Conservation (phyloP, 805 yeast genomes). For the Candida montana region DNA sequence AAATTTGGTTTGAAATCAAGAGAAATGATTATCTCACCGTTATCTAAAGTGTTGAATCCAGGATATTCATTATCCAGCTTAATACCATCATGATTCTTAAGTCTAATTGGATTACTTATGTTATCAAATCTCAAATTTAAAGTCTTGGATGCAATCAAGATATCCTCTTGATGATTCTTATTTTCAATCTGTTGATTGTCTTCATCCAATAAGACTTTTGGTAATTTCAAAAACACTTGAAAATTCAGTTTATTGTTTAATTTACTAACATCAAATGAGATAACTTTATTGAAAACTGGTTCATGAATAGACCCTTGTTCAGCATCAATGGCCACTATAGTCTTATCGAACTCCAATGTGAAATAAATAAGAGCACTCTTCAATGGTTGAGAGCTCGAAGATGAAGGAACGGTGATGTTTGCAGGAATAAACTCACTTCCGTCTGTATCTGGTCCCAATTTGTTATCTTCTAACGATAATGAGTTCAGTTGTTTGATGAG, state of each 20-base stretch:
- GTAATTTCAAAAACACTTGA: constrained; percentile 76
- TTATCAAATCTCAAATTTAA: constrained; percentile 52
- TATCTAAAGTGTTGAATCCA: constrained; percentile 7
- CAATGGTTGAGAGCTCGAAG: constrained; percentile 30
- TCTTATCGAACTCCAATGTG: constrained; percentile 92
- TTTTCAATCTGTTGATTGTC: not conserved
- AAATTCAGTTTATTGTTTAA: constrained; percentile 57
- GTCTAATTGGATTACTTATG: constrained; percentile 45
- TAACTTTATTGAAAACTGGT: constrained; percentile 84
- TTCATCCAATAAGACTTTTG: constrained; percentile 42
- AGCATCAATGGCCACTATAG: constrained; percentile 84
- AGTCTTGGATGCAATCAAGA: constrained; percentile 68
- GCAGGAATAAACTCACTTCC: constrained; percentile 40
- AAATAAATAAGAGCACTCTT: constrained; percentile 71
- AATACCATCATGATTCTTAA: constrained; percentile 62
- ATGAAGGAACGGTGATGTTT: constrained; percentile 47
- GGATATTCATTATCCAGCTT: constrained; percentile 30
- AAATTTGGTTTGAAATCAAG: constrained; percentile 65
- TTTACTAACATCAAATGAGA: constrained; percentile 83
- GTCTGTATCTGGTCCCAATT: not conserved
- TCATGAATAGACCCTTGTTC: constrained; percentile 71
- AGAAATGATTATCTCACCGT: constrained; percentile 55
- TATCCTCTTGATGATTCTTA: constrained; percentile 35
- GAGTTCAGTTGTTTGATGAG: constrained; percentile 16
- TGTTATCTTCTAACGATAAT: constrained; percentile 26